Conservation (phyloP, 345 rosid genomes). For the Draba incana region DNA sequence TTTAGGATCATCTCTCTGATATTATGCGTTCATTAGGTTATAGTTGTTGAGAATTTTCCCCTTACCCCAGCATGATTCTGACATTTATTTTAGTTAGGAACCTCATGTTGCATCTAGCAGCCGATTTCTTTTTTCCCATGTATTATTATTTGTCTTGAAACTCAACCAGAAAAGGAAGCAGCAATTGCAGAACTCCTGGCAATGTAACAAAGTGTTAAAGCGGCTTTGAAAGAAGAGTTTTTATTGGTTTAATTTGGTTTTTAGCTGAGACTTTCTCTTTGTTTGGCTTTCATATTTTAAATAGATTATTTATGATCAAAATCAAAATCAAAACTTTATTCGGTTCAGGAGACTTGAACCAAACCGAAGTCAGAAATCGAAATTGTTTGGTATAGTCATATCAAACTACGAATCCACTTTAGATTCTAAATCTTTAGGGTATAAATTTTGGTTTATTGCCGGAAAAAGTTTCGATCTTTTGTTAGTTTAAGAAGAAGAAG, state of each 20-base stretch:
- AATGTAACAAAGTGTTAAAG: conserved; percentile 26
- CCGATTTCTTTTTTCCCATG: conserved; percentile 9
- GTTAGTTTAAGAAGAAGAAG: conserved; percentile 23
- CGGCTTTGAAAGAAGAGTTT: conserved; percentile 4
- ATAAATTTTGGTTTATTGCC: no score
- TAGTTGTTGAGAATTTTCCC: conserved; percentile 13
- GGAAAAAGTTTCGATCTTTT: neutral
- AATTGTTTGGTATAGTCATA: neutral
- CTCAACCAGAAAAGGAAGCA: neutral
- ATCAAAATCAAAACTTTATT: neutral
- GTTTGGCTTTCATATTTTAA: conserved; percentile 10
- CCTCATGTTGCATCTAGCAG: conserved; percentile 15
- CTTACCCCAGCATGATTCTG: neutral
- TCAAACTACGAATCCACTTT: neutral
- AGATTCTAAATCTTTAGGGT: neutral
- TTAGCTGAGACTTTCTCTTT: neutral
- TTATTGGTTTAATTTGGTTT: neutral
- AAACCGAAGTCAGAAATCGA: neutral
- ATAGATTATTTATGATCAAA: neutral
- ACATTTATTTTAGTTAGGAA: conserved; percentile 8
- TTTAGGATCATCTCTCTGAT: conserved; percentile 23
- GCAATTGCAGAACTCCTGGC: no score
- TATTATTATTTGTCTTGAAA: conserved; percentile 21
- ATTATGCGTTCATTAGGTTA: conserved; percentile 5
- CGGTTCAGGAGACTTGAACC: neutral